Base-by-base conservation (phyloP, 2,329 filamentous ascomycete genomes). In the Phyllosticta ampelicida region DNA sequence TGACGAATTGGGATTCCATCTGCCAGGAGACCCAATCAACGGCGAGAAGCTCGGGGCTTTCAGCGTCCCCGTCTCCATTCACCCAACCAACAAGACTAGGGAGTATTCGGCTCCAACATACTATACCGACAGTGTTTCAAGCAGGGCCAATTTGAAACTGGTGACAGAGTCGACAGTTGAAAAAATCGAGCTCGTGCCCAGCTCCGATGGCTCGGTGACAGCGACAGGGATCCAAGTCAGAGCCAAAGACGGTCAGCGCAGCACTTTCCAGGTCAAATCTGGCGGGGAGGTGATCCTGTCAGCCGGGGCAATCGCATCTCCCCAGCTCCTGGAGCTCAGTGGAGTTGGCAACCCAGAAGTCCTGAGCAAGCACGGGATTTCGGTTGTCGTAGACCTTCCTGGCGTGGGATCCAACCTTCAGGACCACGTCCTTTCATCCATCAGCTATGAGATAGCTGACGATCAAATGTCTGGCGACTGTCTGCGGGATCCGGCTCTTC, bases 331-430 rank as follows among this genome's bases (percentile, higher is more conserved):
- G 3, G 57, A 64, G 28, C 30, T 58, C 20, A 60, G 55, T 3
- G 64, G 62, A 3, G 56, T 64, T 9, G 62, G 64, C 13, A 61
- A 62, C 13, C 49, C 59, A 5, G 8, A 48, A 2, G 63, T 65
- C 16, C 59, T 61, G 13, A 55, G 56, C 0, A 61, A 61, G 9
- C 59, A 65, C 9, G n/a, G 18, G 18, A 61, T 66, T 8, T 26
- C 56, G 4, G 52, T 18, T 2, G 57, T 63, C 9, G 51, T 69
- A 5, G 30, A 63, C 10, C 61, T 68, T 1, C 65, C 65, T 1
- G 60, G 61, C 5, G 66, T 72, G 5, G 70, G 70, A 8, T 63
- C 65, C 21, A 71, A 71, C 28, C 61, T 73, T 0, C 66, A 71
- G 61, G 70, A 72, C 51, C 70, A 71, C 48, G 49, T 63, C 54